Conservation (phyloP, 306 rosid genomes). For the Argentina anserina region DNA sequence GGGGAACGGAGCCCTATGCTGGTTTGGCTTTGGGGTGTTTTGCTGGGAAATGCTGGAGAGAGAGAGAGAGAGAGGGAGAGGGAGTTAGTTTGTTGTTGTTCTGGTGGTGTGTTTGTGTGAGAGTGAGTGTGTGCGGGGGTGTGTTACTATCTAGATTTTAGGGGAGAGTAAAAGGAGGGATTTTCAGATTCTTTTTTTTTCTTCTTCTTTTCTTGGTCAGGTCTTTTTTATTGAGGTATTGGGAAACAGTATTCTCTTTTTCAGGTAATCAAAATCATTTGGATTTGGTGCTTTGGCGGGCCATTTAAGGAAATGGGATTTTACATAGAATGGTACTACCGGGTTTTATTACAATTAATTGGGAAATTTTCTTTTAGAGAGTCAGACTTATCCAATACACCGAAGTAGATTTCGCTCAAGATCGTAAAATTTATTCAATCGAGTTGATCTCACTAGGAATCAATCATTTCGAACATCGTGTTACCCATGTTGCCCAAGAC, state of each 20-base stretch:
- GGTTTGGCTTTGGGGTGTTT: constrained; percentile 41
- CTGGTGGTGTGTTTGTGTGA: not conserved
- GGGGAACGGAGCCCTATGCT: constrained; percentile 73
- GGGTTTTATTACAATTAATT: too few species aligned
- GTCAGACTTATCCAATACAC: too few species aligned
- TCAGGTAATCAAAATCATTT: not conserved
- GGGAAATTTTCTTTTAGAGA: too few species aligned
- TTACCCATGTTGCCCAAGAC: too few species aligned
- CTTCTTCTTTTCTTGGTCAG: not conserved
- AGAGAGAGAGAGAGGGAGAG: constrained; percentile 10
- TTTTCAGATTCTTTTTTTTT: not conserved
- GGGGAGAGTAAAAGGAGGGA: not conserved
- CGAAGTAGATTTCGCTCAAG: too few species aligned
- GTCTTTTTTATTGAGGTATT: not conserved
- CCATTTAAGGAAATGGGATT: not conserved
- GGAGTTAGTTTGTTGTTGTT: not conserved
- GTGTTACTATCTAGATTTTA: not conserved
- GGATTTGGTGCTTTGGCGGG: not conserved
- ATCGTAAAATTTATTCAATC: too few species aligned
- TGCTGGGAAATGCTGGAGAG: constrained; percentile 16
- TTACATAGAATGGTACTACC: not conserved
- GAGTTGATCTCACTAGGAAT: too few species aligned
- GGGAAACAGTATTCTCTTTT: not conserved
- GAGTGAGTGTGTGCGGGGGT: not conserved
- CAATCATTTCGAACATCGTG: too few species aligned